These are phyloP conservation scores for Mallotus japonicus DNA, from an alignment of 441 rosid genomes.

Conservation along the genomic window DNA sequence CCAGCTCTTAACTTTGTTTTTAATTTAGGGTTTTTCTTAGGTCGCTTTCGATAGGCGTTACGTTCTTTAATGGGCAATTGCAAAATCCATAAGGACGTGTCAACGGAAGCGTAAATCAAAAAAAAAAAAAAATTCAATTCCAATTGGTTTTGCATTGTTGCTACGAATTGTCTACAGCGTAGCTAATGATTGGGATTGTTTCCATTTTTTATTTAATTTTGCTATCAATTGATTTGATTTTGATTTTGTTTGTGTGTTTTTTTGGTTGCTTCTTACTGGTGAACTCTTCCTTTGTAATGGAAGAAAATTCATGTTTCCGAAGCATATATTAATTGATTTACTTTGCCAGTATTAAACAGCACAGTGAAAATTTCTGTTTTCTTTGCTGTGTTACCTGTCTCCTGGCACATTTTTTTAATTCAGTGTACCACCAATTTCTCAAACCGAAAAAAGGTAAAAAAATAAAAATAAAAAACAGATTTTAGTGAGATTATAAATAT, in stretches of 20 bases:
- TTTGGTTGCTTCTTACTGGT: slow-evolving; percentile 61
- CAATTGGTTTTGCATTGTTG: background rate
- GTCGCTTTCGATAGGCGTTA: slow-evolving; percentile 86
- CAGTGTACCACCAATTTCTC: too few relatives aligned
- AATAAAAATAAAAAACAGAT: too few relatives aligned
- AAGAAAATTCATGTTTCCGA: slow-evolving; percentile 76
- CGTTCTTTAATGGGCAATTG: slow-evolving; percentile 46
- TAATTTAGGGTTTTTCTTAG: background rate
- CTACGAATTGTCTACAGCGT: background rate
- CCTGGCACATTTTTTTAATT: slow-evolving; percentile 46
- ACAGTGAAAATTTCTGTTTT: slow-evolving; percentile 27
- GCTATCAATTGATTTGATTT: too few relatives aligned
- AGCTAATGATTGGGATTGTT: background rate
- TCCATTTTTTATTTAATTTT: background rate
- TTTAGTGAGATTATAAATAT: too few relatives aligned
- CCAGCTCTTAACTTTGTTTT: too few relatives aligned
- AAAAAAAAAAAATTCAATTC: slow-evolving; percentile 21
- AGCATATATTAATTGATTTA: slow-evolving; percentile 42
- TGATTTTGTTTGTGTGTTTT: background rate
- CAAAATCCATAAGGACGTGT: slow-evolving; percentile 51
- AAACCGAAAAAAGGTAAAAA: too few relatives aligned
- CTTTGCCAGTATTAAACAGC: slow-evolving; percentile 67
- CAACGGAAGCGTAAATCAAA: slow-evolving; percentile 69
- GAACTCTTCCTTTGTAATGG: slow-evolving; percentile 43
- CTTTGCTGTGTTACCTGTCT: slow-evolving; percentile 73